Evolutionary conservation across 2,329 filamentous ascomycete genomes (phyloP).

Genomic region (Botrytis porri): DNA sequence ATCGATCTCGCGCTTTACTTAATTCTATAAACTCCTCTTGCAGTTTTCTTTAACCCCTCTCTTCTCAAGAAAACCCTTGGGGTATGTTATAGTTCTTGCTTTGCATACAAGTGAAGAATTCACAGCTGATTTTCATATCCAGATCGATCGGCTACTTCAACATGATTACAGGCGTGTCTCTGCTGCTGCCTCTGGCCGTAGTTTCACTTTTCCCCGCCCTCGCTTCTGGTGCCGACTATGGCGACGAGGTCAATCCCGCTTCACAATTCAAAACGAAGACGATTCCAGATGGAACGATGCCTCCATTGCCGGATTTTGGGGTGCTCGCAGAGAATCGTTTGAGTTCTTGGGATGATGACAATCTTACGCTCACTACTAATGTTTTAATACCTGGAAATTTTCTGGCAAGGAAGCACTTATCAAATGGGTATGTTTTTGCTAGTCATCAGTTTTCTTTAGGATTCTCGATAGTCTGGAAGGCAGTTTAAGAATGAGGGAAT

Average conservation of each 20-base stretch:
- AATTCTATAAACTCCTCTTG: not conserved
- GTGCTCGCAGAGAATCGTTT: constrained; percentile 17
- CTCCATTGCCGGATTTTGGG: not conserved
- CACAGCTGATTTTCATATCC: not conserved
- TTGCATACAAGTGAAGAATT: not conserved
- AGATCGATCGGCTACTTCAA: not conserved
- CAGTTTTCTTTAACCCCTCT: not conserved
- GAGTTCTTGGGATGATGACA: constrained; percentile 13
- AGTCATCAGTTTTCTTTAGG: not conserved
- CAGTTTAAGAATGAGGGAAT: not conserved
- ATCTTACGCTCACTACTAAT: constrained; percentile 11
- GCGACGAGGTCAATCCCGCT: constrained; percentile 22
- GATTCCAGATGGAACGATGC: constrained; percentile 16
- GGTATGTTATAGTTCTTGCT: too few relatives aligned
- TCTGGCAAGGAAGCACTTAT: constrained; percentile 20
- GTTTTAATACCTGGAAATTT: constrained; percentile 22
- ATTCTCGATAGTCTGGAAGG: not conserved
- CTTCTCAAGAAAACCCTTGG: not conserved
- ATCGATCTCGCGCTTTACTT: not conserved
- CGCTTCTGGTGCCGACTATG: not conserved
- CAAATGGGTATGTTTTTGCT: constrained; percentile 26
- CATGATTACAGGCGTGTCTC: not conserved
- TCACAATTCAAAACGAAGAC: constrained; percentile 21
- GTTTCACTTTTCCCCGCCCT: not conserved
- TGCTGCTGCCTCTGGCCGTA: not conserved